phyloP scores from a whole-genome alignment of 208 protist genomes.

The Trypanosoma lewisi region DNA sequence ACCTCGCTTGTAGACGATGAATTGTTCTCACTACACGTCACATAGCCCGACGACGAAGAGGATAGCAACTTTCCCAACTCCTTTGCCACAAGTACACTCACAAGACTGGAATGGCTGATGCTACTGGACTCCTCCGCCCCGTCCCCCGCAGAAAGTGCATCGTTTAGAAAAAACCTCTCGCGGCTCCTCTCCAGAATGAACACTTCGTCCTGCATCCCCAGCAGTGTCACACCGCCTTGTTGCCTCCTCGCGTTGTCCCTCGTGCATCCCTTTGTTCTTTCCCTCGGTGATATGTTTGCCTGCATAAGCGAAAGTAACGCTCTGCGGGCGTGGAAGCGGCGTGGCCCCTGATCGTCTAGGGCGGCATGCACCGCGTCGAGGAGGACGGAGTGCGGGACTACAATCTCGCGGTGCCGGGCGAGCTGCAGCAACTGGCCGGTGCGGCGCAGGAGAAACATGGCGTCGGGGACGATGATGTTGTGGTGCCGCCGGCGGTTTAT shows the following conservation, averaged over 20 bases:
- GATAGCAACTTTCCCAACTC: constrained; percentile 43
- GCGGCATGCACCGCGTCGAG: constrained; percentile 50
- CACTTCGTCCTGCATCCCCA: constrained; percentile 81
- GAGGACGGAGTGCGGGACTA: constrained; percentile 73
- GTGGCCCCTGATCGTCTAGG: constrained; percentile 31
- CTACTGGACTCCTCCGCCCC: neutral
- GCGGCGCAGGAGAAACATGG: constrained; percentile 40
- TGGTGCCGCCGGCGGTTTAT: constrained; percentile 48
- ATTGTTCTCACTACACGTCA: neutral
- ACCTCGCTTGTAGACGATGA: constrained; percentile 12
- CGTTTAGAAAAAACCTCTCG: constrained; percentile 48
- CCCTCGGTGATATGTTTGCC: constrained; percentile 29
- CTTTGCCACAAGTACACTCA: constrained; percentile 49
- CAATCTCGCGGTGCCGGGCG: constrained; percentile 64
- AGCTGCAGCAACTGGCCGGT: constrained; percentile 69
- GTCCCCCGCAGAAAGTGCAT: constrained; percentile 7
- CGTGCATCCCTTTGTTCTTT: no score
- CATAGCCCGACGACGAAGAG: neutral
- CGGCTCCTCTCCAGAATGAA: constrained; percentile 53
- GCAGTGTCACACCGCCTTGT: constrained; percentile 58
- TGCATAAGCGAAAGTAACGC: constrained; percentile 61
- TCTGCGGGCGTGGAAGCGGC: constrained; percentile 62
- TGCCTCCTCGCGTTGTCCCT: constrained; percentile 11
- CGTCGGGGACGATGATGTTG: constrained; percentile 76
- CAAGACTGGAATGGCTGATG: neutral